These are phyloP conservation scores for Podaxis sp. DNA, from an alignment of 768 basidiomycete species.

Conservation along the genomic window DNA sequence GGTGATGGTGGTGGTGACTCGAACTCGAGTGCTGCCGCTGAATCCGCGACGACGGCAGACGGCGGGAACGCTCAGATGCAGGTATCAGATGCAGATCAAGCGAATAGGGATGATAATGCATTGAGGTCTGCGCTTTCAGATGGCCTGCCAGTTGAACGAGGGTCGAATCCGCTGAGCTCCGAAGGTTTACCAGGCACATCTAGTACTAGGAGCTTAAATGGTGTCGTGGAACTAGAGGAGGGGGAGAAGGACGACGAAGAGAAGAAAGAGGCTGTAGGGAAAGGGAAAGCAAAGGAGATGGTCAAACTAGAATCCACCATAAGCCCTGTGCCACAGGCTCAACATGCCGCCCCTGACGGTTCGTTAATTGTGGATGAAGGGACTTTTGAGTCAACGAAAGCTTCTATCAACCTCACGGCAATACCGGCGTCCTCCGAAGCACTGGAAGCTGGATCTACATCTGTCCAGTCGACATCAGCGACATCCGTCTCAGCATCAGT, in stretches of 20 bases:
- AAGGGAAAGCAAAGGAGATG: background rate
- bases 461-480: background rate
- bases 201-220: background rate
- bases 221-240: background rate
- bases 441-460: background rate
- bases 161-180: background rate
- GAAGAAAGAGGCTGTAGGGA: background rate
- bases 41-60: background rate
- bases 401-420: background rate
- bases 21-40: background rate
- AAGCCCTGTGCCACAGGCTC: background rate
- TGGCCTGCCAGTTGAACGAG: background rate
- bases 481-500: background rate
- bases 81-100: background rate
- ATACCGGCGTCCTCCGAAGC: background rate
- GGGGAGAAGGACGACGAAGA: background rate
- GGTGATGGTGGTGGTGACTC: constrained; percentile 4
- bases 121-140: background rate
- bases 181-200: background rate
- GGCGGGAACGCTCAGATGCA: background rate
- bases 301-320: background rate
- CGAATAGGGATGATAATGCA: background rate
- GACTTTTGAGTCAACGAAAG: background rate
- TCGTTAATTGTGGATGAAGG: background rate
- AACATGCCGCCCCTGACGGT: background rate